Conservation (phyloP, 352 stramenopile species). For the Peronospora destructor region DNA sequence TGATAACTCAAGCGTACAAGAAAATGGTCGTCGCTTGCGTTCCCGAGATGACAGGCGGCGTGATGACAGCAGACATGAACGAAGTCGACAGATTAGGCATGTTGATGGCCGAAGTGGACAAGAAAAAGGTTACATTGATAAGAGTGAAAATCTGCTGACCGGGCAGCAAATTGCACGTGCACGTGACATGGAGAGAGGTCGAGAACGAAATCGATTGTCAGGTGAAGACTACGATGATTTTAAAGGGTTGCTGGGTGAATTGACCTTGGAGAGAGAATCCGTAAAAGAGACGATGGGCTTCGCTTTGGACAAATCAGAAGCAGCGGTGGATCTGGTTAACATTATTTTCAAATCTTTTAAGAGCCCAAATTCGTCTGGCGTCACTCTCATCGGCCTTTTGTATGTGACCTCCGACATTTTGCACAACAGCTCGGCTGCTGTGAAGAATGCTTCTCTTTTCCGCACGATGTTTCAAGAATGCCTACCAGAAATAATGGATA, state of each 20-base stretch:
- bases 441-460: constrained; percentile 87
- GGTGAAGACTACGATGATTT: constrained; percentile 53
- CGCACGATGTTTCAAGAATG: constrained; percentile 80
- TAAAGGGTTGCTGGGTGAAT: constrained; percentile 27
- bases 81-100: constrained; percentile 8
- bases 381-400: constrained; percentile 55
- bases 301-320: constrained; percentile 73
- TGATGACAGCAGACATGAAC: constrained; percentile 9
- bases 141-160: constrained; percentile 40
- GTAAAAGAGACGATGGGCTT: constrained; percentile 75
- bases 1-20: constrained; percentile 15
- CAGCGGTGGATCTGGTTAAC: constrained; percentile 57
- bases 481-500: constrained; percentile 68
- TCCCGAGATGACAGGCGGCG: constrained; percentile 13
- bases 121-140: constrained; percentile 1
- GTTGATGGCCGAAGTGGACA: constrained; percentile 2
- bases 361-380: constrained; percentile 25
- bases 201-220: constrained; percentile 44
- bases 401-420: constrained; percentile 86
- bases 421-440: constrained; percentile 82
- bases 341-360: constrained; percentile 45
- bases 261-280: constrained; percentile 63
- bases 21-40: constrained; percentile 13
- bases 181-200: constrained; percentile 54
- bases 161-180: constrained; percentile 68